phyloP scores from a whole-genome alignment of 768 basidiomycete species.

The Cubamyces sp. region DNA sequence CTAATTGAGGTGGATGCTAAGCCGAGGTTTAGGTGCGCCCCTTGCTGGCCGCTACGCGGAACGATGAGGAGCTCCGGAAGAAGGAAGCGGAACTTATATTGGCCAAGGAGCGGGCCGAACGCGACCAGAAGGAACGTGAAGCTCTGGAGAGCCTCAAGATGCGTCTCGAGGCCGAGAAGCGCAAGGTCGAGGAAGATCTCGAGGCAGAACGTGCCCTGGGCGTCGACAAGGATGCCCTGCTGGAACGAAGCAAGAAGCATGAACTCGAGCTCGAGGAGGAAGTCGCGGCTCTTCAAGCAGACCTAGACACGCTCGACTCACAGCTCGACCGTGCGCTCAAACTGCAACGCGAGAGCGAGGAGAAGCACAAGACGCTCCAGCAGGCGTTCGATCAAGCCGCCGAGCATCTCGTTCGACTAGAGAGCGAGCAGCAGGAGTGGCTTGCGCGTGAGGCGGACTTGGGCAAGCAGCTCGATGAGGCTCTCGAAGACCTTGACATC shows the following conservation, averaged over 20 bases:
- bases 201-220: constrained; percentile 80
- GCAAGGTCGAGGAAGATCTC: constrained; percentile 78
- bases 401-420: constrained; percentile 82
- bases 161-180: constrained; percentile 82
- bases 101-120: constrained; percentile 82
- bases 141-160: constrained; percentile 81
- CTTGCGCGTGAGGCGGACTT: constrained; percentile 65
- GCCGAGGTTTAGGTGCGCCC: constrained; percentile 71
- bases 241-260: constrained; percentile 84
- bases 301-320: constrained; percentile 82
- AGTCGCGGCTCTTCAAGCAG: constrained; percentile 73
- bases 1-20: neutral
- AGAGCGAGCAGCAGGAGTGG: constrained; percentile 76
- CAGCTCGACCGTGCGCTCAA: constrained; percentile 82
- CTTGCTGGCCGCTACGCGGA: constrained; percentile 86
- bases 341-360: constrained; percentile 78
- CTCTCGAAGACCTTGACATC: constrained; percentile 61
- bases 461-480: constrained; percentile 54
- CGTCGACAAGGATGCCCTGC: constrained; percentile 79
- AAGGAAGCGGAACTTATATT: constrained; percentile 85
- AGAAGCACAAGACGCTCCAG: constrained; percentile 72
- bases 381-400: constrained; percentile 83
- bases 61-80: constrained; percentile 87
- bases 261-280: constrained; percentile 89
- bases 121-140: constrained; percentile 81